phyloP scores from a whole-genome alignment of 1,284 basidiomycete genomes.

The Puccinia coronata region DNA sequence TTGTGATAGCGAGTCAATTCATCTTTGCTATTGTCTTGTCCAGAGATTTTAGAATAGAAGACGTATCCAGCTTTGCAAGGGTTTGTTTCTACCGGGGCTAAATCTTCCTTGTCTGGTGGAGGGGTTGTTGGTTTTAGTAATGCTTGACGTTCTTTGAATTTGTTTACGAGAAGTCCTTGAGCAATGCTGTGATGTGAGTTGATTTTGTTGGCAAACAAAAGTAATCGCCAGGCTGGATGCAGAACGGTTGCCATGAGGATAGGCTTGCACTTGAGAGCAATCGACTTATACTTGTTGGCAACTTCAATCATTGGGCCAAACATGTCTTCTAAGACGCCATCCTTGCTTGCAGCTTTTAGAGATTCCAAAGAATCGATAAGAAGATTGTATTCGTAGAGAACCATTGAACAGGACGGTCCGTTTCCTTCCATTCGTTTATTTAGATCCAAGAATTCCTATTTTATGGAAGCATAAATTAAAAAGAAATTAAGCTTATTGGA shows the following conservation, averaged over 20 bases:
- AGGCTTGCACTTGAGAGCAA: not conserved
- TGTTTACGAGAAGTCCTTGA: not conserved
- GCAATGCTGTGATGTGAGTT: not conserved
- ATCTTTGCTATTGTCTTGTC: not conserved
- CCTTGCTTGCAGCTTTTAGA: not conserved
- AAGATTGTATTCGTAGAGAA: not conserved
- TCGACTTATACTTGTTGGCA: not conserved
- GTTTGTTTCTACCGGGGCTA: not conserved
- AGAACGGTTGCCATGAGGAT: not conserved
- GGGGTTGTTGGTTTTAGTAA: not conserved
- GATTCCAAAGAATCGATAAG: not conserved
- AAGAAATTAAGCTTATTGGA: no score
- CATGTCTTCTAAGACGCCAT: not conserved
- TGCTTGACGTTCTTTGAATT: constrained; percentile 3
- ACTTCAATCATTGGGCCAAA: constrained; percentile 11
- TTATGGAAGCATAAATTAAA: no score
- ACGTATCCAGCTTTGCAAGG: not conserved
- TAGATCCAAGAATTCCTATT: not conserved
- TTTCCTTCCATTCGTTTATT: not conserved
- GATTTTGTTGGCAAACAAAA: not conserved
- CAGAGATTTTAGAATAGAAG: not conserved
- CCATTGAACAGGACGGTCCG: not conserved
- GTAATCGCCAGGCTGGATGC: not conserved
- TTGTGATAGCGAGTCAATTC: constrained; percentile 1
- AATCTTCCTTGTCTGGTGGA: not conserved